phyloP scores from a whole-genome alignment of 257 asterid genomes.

The Forsythia viridissima region DNA sequence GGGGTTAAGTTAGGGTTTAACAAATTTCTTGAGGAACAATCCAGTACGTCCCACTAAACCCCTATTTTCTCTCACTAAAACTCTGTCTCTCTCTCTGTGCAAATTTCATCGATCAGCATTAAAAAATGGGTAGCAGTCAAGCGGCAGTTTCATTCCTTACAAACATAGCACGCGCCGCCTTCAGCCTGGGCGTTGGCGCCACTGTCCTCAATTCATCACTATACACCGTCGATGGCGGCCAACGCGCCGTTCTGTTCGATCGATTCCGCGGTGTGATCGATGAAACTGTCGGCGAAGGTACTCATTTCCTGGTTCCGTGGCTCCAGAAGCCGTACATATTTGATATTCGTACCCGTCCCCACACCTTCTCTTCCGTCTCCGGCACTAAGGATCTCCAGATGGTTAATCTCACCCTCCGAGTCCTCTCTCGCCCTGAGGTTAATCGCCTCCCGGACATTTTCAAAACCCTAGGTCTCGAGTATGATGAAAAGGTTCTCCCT shows the following conservation, averaged over 20 bases:
- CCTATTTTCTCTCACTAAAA: constrained; percentile 24
- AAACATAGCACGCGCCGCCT: constrained; percentile 77
- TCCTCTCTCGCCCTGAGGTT: constrained; percentile 88
- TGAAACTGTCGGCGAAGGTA: constrained; percentile 80
- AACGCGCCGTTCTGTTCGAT: constrained; percentile 91
- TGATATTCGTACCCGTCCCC: constrained; percentile 89
- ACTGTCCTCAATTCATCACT: constrained; percentile 63
- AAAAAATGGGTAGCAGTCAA: constrained; percentile 65
- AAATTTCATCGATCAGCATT: background rate
- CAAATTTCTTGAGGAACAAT: constrained; percentile 44
- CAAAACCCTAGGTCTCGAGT: constrained; percentile 85
- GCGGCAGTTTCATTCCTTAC: constrained; percentile 61
- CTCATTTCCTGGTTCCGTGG: constrained; percentile 88
- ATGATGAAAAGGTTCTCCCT: constrained; percentile 92
- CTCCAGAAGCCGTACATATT: constrained; percentile 89
- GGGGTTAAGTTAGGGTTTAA: constrained; percentile 46
- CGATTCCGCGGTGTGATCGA: constrained; percentile 86
- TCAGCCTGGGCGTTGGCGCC: constrained; percentile 62
- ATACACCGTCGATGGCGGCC: constrained; percentile 96
- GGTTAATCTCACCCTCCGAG: constrained; percentile 91
- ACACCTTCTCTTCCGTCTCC: constrained; percentile 75
- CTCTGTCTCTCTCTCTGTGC: background rate
- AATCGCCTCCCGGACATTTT: constrained; percentile 64
- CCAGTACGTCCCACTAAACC: constrained; percentile 22
- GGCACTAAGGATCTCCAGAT: constrained; percentile 97